Evolutionary conservation across 2,329 filamentous ascomycete genomes (phyloP).

Genomic region (Colletotrichum trifolii): DNA sequence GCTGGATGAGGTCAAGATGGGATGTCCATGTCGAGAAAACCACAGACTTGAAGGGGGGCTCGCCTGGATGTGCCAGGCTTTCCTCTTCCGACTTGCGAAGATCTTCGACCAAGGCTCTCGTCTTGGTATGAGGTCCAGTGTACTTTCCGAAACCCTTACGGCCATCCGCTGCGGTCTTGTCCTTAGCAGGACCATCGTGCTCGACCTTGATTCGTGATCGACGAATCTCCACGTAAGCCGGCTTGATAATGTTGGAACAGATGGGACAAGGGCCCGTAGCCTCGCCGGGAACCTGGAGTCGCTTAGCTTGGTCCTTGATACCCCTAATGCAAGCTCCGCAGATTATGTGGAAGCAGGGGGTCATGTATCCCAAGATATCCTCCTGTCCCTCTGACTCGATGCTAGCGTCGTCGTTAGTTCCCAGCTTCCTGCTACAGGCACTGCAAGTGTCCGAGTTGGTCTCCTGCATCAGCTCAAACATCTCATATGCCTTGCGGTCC

Average conservation of each 20-base stretch:
- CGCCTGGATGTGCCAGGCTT: constrained; percentile 68
- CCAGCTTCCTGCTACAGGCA: constrained; percentile 74
- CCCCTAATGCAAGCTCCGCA: constrained; percentile 78
- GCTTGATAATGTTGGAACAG: constrained; percentile 73
- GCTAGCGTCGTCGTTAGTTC: constrained; percentile 64
- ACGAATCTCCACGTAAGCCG: constrained; percentile 75
- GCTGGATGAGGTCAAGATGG: constrained; percentile 90
- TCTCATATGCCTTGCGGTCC: constrained; percentile 83
- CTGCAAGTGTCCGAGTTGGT: constrained; percentile 81
- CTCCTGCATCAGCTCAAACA: constrained; percentile 85
- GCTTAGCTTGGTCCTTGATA: constrained; percentile 65
- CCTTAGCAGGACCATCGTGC: constrained; percentile 62
- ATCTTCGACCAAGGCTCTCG: constrained; percentile 81
- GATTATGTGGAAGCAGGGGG: constrained; percentile 87
- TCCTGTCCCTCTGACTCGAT: constrained; percentile 69
- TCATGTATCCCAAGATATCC: constrained; percentile 80
- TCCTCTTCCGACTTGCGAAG: constrained; percentile 73
- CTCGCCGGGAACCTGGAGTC: constrained; percentile 50
- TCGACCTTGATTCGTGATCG: constrained; percentile 68
- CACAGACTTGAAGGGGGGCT: constrained; percentile 89
- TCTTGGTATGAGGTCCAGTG: constrained; percentile 91
- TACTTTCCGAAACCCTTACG: constrained; percentile 71
- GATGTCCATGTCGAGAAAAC: constrained; percentile 97
- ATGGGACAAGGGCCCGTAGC: constrained; percentile 70
- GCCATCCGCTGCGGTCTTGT: constrained; percentile 37